These are phyloP conservation scores for Aegilops bicornis DNA, from an alignment of 176 grass and related monocot genomes.

Conservation along the genomic window DNA sequence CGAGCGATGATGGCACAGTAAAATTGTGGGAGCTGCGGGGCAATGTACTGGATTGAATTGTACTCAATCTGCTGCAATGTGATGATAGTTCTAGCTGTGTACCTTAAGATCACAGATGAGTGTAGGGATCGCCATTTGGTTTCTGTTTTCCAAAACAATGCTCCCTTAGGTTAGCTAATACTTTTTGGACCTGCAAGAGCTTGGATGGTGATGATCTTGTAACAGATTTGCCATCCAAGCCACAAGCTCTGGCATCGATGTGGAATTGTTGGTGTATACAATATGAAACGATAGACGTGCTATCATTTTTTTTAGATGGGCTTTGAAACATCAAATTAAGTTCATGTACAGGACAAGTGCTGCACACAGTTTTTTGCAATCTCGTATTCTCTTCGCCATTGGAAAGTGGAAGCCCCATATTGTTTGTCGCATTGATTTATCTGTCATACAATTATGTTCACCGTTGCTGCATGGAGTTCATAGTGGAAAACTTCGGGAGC, in stretches of 20 bases:
- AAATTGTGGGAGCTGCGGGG: conserved; percentile 86
- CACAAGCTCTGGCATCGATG: not conserved
- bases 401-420: not conserved
- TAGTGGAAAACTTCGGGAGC: too few relatives aligned
- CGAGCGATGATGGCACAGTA: conserved; percentile 80
- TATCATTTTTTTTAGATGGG: not conserved
- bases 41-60: conserved; percentile 33
- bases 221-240: conserved; percentile 23
- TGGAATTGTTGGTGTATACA: conserved; percentile 23
- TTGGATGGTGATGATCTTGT: not conserved
- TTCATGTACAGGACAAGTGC: not conserved
- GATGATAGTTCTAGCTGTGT: conserved; percentile 21
- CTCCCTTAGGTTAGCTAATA: conserved; percentile 24
- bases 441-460: not conserved
- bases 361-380: not conserved
- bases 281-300: not conserved
- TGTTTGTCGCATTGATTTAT: not conserved
- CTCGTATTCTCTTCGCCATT: not conserved
- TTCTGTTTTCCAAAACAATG: conserved; percentile 7
- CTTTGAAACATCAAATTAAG: not conserved
- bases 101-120: conserved; percentile 29
- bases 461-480: not conserved
- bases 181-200: not conserved
- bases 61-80: conserved; percentile 22
- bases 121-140: conserved; percentile 5